Percentiles rank a stretch among this genome's conserved stretches.
Conservation (phyloP, 768 basidiomycete genomes). For the Tylopilus sp. region DNA sequence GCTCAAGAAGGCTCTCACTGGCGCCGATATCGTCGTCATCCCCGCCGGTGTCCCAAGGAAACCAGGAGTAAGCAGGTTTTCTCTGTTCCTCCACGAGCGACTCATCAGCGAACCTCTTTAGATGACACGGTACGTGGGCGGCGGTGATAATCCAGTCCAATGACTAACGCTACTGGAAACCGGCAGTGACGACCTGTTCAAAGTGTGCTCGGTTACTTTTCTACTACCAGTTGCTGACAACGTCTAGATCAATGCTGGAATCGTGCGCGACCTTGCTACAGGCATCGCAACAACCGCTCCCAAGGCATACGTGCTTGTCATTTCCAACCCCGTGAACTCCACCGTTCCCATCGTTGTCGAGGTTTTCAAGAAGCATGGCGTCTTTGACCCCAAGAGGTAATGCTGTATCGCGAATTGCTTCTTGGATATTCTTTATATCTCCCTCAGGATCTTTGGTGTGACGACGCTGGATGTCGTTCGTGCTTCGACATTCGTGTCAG, state of each 20-base stretch:
- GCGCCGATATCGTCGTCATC: conserved; percentile 89
- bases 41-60: conserved; percentile 97
- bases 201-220: conserved; percentile 46
- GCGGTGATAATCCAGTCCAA: not conserved
- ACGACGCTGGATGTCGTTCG: conserved; percentile 98
- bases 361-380: conserved; percentile 88
- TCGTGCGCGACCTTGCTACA: conserved; percentile 88
- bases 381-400: conserved; percentile 90
- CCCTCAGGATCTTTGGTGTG: conserved; percentile 85
- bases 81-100: not conserved
- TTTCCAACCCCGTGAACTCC: conserved; percentile 99
- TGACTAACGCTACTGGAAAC: conserved; percentile 11
- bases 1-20: conserved; percentile 75
- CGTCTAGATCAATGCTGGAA: conserved; percentile 91
- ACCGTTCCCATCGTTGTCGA: conserved; percentile 97
- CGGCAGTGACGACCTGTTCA: conserved; percentile 89
- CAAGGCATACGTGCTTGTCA: conserved; percentile 91
- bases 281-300: conserved; percentile 82
- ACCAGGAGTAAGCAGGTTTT: conserved; percentile 64
- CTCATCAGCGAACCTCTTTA: conserved; percentile 17
- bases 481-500: conserved; percentile 92
- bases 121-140: conserved; percentile 48
- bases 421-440: not conserved
- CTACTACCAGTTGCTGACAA: not conserved
- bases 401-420: conserved; percentile 5